Evolutionary conservation across 352 stramenopile species (phyloP).

Genomic region (Pythium phragmiticola): DNA sequence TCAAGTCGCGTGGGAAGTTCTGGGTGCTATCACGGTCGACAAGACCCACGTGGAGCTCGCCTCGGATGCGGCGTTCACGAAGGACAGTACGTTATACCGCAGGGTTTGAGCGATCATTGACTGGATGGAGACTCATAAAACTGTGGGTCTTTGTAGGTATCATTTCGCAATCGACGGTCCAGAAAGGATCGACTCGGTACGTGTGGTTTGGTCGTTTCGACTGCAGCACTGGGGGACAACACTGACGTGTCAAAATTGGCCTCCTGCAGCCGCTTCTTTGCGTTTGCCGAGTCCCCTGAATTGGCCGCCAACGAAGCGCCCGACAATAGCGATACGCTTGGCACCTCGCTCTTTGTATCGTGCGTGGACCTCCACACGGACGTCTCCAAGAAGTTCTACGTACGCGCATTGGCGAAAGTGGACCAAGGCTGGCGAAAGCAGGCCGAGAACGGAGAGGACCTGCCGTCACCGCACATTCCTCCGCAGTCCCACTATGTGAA

Average conservation of each 20-base stretch:
- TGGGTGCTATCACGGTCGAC: conserved; percentile 74
- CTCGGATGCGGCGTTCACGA: conserved; percentile 46
- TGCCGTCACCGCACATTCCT: conserved; percentile 55
- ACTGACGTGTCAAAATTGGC: neutral
- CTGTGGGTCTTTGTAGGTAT: conserved; percentile 28
- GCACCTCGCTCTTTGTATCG: conserved; percentile 67
- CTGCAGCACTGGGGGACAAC: neutral
- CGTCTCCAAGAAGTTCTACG: conserved; percentile 42
- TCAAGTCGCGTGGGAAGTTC: conserved; percentile 75
- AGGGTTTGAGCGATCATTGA: too few relatives aligned
- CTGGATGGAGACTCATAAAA: too few relatives aligned
- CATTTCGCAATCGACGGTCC: conserved; percentile 41
- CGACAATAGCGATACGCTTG: conserved; percentile 42
- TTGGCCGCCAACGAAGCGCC: conserved; percentile 30
- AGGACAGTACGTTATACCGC: conserved; percentile 20
- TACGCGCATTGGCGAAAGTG: conserved; percentile 65
- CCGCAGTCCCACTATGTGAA: conserved; percentile 86
- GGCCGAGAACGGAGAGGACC: conserved; percentile 50
- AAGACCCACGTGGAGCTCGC: conserved; percentile 70
- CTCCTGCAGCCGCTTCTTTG: conserved; percentile 50
- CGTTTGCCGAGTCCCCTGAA: conserved; percentile 41
- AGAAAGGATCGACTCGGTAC: conserved; percentile 53
- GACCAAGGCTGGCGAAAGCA: conserved; percentile 70
- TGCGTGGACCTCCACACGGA: conserved; percentile 47
- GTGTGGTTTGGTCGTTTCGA: neutral